Base-by-base conservation (phyloP, 306 rosid species). In the Luffa acutangula region DNA sequence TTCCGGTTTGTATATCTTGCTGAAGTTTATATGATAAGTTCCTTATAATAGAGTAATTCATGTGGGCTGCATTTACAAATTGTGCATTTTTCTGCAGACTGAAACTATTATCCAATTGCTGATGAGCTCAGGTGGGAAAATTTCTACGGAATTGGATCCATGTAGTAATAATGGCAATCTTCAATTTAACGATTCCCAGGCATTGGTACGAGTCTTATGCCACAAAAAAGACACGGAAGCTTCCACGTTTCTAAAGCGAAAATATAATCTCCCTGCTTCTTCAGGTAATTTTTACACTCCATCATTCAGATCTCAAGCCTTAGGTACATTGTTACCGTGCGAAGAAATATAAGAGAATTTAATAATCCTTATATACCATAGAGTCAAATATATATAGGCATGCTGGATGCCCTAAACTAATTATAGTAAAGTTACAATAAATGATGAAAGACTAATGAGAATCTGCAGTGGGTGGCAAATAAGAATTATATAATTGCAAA, bases 171-270 rank as follows among this genome's bases (percentile, higher is more conserved):
- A 84, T 66, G 84, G 58, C 42, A 52, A 36, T 34, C 58, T 46
- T 39, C 74, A 59, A 12, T 76, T 88, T 39, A 64, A 82, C 7
- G 86, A 83, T 21, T 84, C 87, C 9, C 89, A 86, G 66, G 83
- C 87, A 34, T 79, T 86, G 56, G 77, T 88, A 65, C 87, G 89
- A 64, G 69, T 88, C 60, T 63, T 88, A 41, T 88, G 89, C 84
- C 91, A 88, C 88, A 86, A 86, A 81, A 88, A 86, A 80, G 89
- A 88, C 69, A 81, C 70, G 33, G 85, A 86, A 77, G 89, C 91
- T 83, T 88, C 89, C 52, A 72, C 42, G 62, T 88, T 86, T 78
- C 84, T 88, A 49, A 85, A 86, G 85, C 76, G 82, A 49, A 81
- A 82, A 33, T 88, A 86, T 85, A 85, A 86, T 81, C 88, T 88